Conservation (phyloP, 2,329 filamentous ascomycete species). For the Beauveria sp. region DNA sequence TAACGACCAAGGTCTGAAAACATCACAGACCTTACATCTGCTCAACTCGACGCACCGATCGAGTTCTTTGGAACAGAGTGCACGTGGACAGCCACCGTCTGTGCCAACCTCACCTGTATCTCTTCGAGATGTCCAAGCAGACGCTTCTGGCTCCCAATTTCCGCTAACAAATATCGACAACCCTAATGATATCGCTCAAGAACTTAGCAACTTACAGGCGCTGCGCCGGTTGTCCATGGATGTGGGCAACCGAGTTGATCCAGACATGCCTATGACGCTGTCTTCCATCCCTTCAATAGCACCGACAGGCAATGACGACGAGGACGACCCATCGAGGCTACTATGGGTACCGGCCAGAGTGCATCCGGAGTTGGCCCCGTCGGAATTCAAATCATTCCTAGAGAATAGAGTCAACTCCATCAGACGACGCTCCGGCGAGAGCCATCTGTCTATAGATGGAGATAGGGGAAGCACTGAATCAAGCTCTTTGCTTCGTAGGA, state of each 20-base stretch:
- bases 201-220: conserved; percentile 86
- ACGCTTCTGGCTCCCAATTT: conserved; percentile 59
- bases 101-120: conserved; percentile 31
- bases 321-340: conserved; percentile 78
- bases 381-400: conserved; percentile 93
- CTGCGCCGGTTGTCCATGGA: conserved; percentile 93
- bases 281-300: conserved; percentile 67
- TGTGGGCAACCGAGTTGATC: conserved; percentile 63
- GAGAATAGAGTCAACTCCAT: conserved; percentile 91
- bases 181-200: conserved; percentile 81
- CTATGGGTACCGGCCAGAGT: conserved; percentile 95
- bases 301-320: conserved; percentile 66
- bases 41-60: conserved; percentile 33
- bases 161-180: conserved; percentile 86
- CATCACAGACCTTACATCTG: conserved; percentile 35
- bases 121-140: conserved; percentile 47
- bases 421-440: conserved; percentile 72
- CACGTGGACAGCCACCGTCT: conserved; percentile 42
- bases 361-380: conserved; percentile 89
- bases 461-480: conserved; percentile 45
- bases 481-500: conserved; percentile 71
- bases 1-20: conserved; percentile 30
- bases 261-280: conserved; percentile 63
- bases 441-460: conserved; percentile 49
- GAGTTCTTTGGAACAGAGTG: conserved; percentile 32